Percentiles rank a stretch among this genome's conserved stretches.
phyloP scores from a whole-genome alignment of 208 protist species.

The Wallacemonas sp. region DNA sequence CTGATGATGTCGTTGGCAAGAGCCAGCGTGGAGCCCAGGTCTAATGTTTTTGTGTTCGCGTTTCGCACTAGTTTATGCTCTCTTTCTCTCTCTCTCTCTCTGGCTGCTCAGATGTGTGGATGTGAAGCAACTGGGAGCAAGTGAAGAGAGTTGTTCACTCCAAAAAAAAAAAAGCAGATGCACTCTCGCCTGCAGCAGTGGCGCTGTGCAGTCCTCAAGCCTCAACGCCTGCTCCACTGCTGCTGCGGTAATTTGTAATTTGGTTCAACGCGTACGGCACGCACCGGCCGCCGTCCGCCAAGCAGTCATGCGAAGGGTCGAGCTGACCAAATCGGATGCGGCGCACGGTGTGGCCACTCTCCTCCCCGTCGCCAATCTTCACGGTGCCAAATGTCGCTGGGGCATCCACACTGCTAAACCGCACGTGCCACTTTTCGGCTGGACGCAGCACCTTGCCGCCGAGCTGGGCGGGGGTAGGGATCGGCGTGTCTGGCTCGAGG shows the following conservation, averaged over 20 bases:
- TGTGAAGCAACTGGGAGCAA: too few species aligned
- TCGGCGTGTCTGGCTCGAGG: conserved; percentile 36
- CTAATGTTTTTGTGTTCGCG: too few species aligned
- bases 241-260: neutral
- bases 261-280: conserved; percentile 30
- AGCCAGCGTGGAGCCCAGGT: too few species aligned
- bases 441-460: neutral
- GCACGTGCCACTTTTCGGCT: conserved; percentile 52
- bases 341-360: conserved; percentile 36
- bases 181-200: neutral
- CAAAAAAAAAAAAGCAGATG: conserved; percentile 14
- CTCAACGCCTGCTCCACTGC: neutral
- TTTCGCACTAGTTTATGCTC: too few species aligned
- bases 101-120: too few species aligned
- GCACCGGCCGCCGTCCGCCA: conserved; percentile 27
- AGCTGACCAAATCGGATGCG: conserved; percentile 33
- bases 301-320: conserved; percentile 26
- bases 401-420: conserved; percentile 76
- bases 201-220: too few species aligned
- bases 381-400: conserved; percentile 81
- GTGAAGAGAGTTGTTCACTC: conserved; percentile 5
- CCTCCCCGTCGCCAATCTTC: conserved; percentile 36
- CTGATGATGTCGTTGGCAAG: too few species aligned
- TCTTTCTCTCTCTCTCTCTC: too few species aligned
- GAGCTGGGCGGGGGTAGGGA: conserved; percentile 13